Conservation (phyloP, 2,329 filamentous ascomycete genomes). For the Aspergillus thermomutatus region DNA sequence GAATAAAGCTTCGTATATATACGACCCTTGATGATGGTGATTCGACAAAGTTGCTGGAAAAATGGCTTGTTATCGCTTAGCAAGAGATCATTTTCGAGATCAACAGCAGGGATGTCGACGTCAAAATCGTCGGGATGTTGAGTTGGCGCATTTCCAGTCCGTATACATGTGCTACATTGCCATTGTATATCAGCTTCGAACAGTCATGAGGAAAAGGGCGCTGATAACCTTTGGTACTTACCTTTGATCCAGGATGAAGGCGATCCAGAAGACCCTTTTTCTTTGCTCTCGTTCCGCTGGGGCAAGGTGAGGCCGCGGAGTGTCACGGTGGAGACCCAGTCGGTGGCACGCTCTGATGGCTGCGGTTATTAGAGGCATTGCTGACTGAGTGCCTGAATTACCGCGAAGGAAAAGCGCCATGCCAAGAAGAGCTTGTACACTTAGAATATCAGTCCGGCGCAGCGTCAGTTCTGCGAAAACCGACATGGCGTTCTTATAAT, state of each 20-base stretch:
- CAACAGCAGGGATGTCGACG: constrained; percentile 82
- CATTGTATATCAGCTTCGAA: neutral
- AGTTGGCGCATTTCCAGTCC: constrained; percentile 63
- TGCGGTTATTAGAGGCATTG: constrained; percentile 81
- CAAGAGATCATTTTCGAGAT: constrained; percentile 81
- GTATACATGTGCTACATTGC: constrained; percentile 54
- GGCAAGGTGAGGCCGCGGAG: constrained; percentile 82
- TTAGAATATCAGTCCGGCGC: constrained; percentile 88
- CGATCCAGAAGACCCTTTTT: constrained; percentile 71
- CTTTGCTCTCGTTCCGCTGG: constrained; percentile 86
- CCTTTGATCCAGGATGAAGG: constrained; percentile 68
- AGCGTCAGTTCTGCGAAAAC: constrained; percentile 87
- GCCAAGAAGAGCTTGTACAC: constrained; percentile 84
- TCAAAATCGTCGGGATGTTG: constrained; percentile 82
- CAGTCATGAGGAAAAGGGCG: neutral
- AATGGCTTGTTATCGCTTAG: constrained; percentile 84
- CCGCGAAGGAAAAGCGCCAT: constrained; percentile 93
- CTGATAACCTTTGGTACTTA: constrained; percentile 22
- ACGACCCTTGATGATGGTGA: constrained; percentile 82
- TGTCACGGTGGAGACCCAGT: constrained; percentile 88
- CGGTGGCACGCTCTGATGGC: constrained; percentile 85
- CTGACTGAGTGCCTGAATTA: constrained; percentile 88
- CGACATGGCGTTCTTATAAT: constrained; percentile 91
- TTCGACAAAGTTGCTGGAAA: constrained; percentile 87
- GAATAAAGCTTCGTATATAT: constrained; percentile 89